Conservation (phyloP, 306 rosid species). For the Vigna angularis region DNA sequence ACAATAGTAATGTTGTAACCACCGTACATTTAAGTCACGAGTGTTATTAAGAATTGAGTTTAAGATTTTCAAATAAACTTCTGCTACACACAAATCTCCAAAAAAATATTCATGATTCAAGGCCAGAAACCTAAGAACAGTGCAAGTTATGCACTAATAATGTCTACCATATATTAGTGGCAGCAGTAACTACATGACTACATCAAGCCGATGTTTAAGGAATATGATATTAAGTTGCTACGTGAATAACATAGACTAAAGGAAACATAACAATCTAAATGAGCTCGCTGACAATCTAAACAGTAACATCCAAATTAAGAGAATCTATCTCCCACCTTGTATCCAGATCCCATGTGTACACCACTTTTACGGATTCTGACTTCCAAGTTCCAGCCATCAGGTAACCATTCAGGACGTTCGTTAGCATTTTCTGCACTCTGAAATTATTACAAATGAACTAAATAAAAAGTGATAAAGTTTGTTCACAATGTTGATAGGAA, state of each 20-base stretch:
- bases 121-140: conserved; percentile 25
- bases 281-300: conserved; percentile 22
- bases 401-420: conserved; percentile 86
- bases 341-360: conserved; percentile 57
- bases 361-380: conserved; percentile 80
- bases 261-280: neutral
- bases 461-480: conserved; percentile 24
- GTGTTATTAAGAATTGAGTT: conserved; percentile 23
- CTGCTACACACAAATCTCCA: conserved; percentile 4
- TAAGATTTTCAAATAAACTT: conserved; percentile 20
- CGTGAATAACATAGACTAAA: neutral
- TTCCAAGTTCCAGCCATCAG: conserved; percentile 79
- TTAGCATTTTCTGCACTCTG: conserved; percentile 56
- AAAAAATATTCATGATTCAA: conserved; percentile 22
- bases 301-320: conserved; percentile 28
- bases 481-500: conserved; percentile 36
- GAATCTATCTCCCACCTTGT: conserved; percentile 64
- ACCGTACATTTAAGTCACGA: conserved; percentile 12
- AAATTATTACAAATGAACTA: conserved; percentile 33
- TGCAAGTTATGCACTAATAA: conserved; percentile 19
- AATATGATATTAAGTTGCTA: conserved; percentile 23
- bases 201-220: conserved; percentile 24
- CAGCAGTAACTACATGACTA: conserved; percentile 8
- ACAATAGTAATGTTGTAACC: conserved; percentile 10
- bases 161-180: conserved; percentile 12